Base-by-base conservation (phyloP, 1,139 yeast species). In the Pichia kudriavzevii region DNA sequence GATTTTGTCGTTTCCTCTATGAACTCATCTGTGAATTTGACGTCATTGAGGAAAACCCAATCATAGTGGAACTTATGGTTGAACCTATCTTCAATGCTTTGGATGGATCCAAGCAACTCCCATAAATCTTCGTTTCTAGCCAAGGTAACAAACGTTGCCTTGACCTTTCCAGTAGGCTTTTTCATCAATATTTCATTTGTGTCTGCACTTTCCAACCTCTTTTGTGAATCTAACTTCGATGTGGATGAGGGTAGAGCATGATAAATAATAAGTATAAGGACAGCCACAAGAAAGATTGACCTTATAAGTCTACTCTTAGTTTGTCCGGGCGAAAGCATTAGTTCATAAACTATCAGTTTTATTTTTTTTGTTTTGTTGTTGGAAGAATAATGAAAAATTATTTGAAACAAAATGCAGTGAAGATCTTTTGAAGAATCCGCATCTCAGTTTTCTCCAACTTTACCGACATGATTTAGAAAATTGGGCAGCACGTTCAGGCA, bases 31-130 rank as follows among this genome's bases (percentile, higher is more conserved):
- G 58, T 49, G 45, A 69, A 68, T 16, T 59, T 64, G 30, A 57
- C 63, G 42, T 79, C 80, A 53, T 78, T 79, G 41, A 79, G 59
- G 52, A 79, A 79, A 13, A 78, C 79, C 87, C 87, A 79, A 50
- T 75, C 83, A 55, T 79, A 79, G 45, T 74, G 71, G 55, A 58
- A 80, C 42, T 69, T 61, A 41, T 60, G 52, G 58, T 82, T 82
- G 60, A 82, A 82, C 35, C 88, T 66, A 53, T 77, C 83, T 59
- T 83, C 87, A 25, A 80, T 69, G 34, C 70, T 66, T 42, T 75
- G 71, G 34, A 82, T 72, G 5, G 88, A 71, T 35, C 63, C 69
- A 16, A 79, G 56, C 24, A 81, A 52, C 12, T 63, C 67, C 58
- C 66, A 68, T 22, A 81, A 51, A 45, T 82, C 93, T 21, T 60